Conservation (phyloP, 345 rosid genomes). For the Eucalyptus dawsonii region DNA sequence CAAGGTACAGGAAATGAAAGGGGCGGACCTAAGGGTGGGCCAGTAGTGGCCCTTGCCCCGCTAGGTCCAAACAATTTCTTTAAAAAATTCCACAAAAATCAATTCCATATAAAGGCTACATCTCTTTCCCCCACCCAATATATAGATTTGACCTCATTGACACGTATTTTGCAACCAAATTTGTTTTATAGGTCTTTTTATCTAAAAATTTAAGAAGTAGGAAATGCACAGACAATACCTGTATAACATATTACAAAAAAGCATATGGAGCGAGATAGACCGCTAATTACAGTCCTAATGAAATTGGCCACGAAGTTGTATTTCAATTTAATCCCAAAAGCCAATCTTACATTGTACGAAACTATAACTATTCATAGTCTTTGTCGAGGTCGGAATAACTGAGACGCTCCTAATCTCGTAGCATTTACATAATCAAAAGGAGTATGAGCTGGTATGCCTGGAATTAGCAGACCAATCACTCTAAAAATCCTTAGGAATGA, state of each 20-base stretch:
- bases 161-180: neutral
- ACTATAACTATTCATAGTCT: neutral
- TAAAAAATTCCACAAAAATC: neutral
- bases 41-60: neutral
- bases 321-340: neutral
- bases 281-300: neutral
- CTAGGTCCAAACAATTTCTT: neutral
- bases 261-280: neutral
- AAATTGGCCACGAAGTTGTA: neutral
- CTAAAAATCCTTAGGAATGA: neutral
- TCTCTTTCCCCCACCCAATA: neutral
- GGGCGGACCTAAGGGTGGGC: neutral
- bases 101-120: neutral
- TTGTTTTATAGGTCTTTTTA: neutral
- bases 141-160: neutral
- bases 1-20: too few relatives aligned
- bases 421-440: neutral
- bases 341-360: neutral
- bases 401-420: neutral
- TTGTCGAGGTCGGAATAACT: neutral
- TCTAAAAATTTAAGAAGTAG: neutral
- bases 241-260: neutral
- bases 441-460: neutral
- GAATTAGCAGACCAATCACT: neutral
- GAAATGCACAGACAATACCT: neutral